phyloP scores from a whole-genome alignment of 2,329 filamentous ascomycete species.

The Arthroderma uncinatum region DNA sequence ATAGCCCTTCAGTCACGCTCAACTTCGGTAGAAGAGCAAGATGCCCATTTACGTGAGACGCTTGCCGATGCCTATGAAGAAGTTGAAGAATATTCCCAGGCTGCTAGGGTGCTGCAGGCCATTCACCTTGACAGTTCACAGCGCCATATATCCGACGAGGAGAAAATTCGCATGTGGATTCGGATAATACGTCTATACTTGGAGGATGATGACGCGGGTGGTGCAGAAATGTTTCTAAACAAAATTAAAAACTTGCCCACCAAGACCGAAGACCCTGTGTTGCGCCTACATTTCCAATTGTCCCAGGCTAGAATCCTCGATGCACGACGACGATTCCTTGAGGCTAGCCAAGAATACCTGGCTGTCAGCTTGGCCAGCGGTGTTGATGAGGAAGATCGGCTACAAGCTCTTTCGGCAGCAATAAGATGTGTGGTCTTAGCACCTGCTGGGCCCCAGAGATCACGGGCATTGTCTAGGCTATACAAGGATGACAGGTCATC shows the following conservation, averaged over 20 bases:
- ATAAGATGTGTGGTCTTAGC: constrained; percentile 88
- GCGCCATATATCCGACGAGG: constrained; percentile 67
- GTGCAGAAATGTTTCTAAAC: constrained; percentile 79
- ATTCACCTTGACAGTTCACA: constrained; percentile 86
- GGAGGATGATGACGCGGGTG: constrained; percentile 81
- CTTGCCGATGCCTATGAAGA: constrained; percentile 73
- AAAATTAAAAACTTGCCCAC: constrained; percentile 76
- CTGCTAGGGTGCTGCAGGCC: constrained; percentile 65
- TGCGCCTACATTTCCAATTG: constrained; percentile 76
- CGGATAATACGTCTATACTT: constrained; percentile 89
- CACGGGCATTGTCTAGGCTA: constrained; percentile 65
- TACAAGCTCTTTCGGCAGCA: constrained; percentile 73
- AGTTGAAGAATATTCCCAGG: constrained; percentile 67
- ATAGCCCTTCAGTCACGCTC: constrained; percentile 53
- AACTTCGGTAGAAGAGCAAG: constrained; percentile 74
- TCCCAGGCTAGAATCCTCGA: constrained; percentile 90
- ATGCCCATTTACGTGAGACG: constrained; percentile 62
- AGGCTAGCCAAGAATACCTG: constrained; percentile 80
- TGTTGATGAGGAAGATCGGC: constrained; percentile 76
- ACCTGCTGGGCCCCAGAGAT: constrained; percentile 76
- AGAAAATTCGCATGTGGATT: constrained; percentile 79
- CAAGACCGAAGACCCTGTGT: constrained; percentile 59
- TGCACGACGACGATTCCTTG: constrained; percentile 76
- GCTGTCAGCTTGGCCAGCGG: constrained; percentile 65
- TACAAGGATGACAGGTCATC: constrained; percentile 85